Percentiles rank a stretch among this genome's conserved stretches.
These are phyloP conservation scores for Heteromeles arbutifolia DNA, from an alignment of 306 rosid genomes.

Conservation along the genomic window DNA sequence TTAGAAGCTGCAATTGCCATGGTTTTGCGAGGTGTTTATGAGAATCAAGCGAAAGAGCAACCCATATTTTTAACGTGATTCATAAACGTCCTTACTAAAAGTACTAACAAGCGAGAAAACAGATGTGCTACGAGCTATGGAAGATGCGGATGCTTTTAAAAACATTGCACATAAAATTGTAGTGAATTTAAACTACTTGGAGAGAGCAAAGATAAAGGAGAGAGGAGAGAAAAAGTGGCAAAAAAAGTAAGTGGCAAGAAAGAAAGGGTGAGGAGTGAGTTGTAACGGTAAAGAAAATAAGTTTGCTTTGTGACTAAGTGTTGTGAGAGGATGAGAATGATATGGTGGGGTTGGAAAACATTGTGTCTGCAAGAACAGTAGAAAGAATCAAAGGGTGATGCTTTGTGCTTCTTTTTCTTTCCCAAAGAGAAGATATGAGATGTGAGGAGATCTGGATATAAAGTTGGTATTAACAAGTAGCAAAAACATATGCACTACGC, in stretches of 20 bases:
- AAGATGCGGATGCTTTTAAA: constrained; percentile 25
- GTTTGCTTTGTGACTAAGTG: constrained; percentile 64
- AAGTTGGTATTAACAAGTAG: constrained; percentile 25
- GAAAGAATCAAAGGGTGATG: constrained; percentile 20
- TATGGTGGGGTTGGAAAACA: constrained; percentile 24
- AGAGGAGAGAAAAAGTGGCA: constrained; percentile 9
- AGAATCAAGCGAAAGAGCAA: constrained; percentile 31
- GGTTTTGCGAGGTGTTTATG: constrained; percentile 9
- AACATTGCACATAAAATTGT: constrained; percentile 18
- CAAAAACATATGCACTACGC: constrained; percentile 15
- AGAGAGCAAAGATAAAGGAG: constrained; percentile 33
- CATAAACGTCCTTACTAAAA: not conserved
- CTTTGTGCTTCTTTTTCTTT: constrained; percentile 31
- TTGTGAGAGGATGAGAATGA: not conserved
- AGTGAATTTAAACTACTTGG: constrained; percentile 20
- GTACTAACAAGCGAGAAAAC: not conserved
- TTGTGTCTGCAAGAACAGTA: not conserved
- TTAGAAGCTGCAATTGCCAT: constrained; percentile 55
- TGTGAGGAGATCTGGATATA: constrained; percentile 18
- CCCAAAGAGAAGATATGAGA: constrained; percentile 11
- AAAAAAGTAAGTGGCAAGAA: not conserved
- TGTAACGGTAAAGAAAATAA: constrained; percentile 35
- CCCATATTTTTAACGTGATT: constrained; percentile 23
- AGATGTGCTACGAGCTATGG: no score
- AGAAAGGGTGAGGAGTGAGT: constrained; percentile 15